phyloP scores from a whole-genome alignment of 257 asterid species.

The Solanum acaule region DNA sequence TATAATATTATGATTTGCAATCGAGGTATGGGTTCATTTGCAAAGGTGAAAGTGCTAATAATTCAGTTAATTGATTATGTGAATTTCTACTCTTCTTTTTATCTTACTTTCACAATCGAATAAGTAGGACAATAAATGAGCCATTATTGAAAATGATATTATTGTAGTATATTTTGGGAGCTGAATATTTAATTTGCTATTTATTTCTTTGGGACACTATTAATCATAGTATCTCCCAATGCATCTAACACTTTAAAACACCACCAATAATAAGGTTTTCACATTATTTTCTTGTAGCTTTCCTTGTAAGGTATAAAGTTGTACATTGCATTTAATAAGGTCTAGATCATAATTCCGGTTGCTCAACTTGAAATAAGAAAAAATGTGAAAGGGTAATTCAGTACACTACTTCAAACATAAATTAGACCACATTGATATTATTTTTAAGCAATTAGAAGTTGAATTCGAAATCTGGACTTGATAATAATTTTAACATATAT shows the following conservation, averaged over 20 bases:
- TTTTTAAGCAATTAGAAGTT: background rate
- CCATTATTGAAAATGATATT: background rate
- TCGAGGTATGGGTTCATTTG: no score
- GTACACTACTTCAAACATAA: background rate
- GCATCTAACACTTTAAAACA: background rate
- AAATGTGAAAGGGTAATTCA: fast-evolving
- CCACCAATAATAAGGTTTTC: background rate
- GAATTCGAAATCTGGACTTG: background rate
- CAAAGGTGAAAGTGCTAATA: no score
- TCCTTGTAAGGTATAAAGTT: background rate
- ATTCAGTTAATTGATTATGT: background rate
- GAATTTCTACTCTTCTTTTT: no score
- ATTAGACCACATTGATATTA: background rate
- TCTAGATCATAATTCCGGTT: background rate
- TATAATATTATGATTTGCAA: background rate
- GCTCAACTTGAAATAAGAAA: background rate
- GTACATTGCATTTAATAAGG: background rate
- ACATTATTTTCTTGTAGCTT: background rate
- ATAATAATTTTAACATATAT: no score
- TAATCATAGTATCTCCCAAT: background rate
- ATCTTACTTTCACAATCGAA: background rate
- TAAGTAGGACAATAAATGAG: background rate
- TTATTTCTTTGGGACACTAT: background rate
- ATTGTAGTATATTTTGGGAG: background rate
- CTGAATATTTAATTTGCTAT: background rate